phyloP scores from a whole-genome alignment of 139 green algal species.

The Edaphochlamys debaryana region DNA sequence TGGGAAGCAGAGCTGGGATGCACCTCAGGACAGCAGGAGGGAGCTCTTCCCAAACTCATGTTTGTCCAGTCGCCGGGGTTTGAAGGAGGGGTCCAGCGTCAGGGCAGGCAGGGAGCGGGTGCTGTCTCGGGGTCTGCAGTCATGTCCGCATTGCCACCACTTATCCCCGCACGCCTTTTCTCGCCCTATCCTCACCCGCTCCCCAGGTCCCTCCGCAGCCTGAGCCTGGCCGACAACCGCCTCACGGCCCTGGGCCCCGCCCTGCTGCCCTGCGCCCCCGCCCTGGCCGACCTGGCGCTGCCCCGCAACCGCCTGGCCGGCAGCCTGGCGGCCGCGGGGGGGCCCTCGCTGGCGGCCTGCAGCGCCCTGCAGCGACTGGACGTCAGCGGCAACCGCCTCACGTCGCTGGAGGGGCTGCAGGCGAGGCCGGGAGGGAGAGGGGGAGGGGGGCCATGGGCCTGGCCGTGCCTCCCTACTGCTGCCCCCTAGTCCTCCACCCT shows the following conservation, averaged over 20 bases:
- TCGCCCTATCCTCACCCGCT: neutral
- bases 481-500: too few species aligned
- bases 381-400: slow-evolving; percentile 20
- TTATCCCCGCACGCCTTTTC: neutral
- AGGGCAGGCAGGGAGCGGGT: too few species aligned
- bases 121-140: too few species aligned
- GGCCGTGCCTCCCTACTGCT: too few species aligned
- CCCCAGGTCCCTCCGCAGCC: neutral
- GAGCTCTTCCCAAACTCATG: too few species aligned
- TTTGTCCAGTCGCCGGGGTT: too few species aligned
- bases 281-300: neutral
- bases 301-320: neutral
- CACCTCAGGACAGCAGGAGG: too few species aligned
- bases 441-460: too few species aligned
- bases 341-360: neutral
- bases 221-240: slow-evolving; percentile 22
- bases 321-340: too few species aligned
- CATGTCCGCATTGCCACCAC: too few species aligned
- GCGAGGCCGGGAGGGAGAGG: neutral
- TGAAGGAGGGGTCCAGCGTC: too few species aligned
- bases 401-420: slow-evolving; percentile 12
- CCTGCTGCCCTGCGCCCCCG: neutral
- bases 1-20: too few species aligned
- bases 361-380: slow-evolving; percentile 11
- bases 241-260: slow-evolving; percentile 1